A percentile compares a stretch with the other conserved stretches of the same genome.
Conservation (phyloP, 2,329 filamentous ascomycete genomes). For the Aspergillus fumigatiaffinis region DNA sequence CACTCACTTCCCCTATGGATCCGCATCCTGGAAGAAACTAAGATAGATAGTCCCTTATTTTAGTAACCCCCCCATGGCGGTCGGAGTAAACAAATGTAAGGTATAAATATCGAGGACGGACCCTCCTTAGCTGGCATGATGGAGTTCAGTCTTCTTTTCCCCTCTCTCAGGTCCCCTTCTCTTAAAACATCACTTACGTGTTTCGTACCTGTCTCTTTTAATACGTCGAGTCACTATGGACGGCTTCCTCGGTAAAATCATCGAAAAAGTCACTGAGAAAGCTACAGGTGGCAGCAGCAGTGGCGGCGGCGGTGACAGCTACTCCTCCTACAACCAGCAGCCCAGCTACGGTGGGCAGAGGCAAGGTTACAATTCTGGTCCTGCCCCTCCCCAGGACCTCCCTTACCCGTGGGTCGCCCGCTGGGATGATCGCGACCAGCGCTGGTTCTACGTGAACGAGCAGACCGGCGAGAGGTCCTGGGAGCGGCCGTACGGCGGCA, state of each 20-base stretch:
- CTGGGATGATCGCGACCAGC: constrained; percentile 39
- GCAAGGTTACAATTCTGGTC: constrained; percentile 1
- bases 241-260: constrained; percentile 25
- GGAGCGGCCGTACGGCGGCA: constrained; percentile 29
- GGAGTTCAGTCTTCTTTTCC: neutral
- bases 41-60: neutral
- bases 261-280: constrained; percentile 23
- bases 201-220: neutral
- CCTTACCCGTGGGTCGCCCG: constrained; percentile 45
- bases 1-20: too few species aligned
- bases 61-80: neutral
- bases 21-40: neutral
- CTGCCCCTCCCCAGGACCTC: constrained; percentile 5
- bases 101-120: neutral
- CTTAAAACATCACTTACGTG: neutral
- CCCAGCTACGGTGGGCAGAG: constrained; percentile 7
- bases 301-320: neutral
- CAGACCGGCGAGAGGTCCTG: constrained; percentile 43
- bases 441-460: constrained; percentile 47
- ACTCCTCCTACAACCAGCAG: neutral
- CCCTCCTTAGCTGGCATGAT: neutral
- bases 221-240: constrained; percentile 14
- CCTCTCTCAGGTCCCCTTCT: neutral
- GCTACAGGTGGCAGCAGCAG: constrained; percentile 4
- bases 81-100: too few species aligned